phyloP scores from a whole-genome alignment of 2,329 filamentous ascomycete genomes.

The Phyllosticta citribraziliensis region DNA sequence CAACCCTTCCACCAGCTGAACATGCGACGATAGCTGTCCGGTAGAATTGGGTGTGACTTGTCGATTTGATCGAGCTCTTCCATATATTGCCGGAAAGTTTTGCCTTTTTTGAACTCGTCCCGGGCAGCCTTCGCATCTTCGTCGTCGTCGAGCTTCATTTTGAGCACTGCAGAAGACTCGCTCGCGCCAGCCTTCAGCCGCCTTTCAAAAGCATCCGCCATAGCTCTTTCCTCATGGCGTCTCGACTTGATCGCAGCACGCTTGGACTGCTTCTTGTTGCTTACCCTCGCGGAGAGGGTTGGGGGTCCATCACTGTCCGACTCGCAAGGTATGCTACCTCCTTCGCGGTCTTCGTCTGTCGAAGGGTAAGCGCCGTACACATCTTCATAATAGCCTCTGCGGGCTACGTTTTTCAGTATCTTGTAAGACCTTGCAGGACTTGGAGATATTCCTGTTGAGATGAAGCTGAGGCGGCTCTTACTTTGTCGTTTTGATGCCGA shows the following conservation, averaged over 20 bases:
- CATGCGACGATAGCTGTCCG: not conserved
- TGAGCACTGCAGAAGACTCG: not conserved
- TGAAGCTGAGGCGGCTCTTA: not conserved
- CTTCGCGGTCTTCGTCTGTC: not conserved
- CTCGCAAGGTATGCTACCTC: not conserved
- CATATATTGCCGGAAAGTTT: not conserved
- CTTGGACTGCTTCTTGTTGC: not conserved
- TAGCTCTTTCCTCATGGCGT: not conserved
- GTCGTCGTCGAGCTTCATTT: not conserved
- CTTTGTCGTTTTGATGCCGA: not conserved
- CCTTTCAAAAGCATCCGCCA: not conserved
- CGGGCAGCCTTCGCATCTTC: not conserved
- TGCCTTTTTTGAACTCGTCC: not conserved
- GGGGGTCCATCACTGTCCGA: not conserved
- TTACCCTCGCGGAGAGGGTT: not conserved
- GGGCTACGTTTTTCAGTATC: not conserved
- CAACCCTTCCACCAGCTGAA: not conserved
- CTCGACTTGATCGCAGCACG: not conserved
- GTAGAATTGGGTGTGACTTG: not conserved
- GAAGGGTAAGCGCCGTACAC: not conserved
- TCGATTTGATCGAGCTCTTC: not conserved
- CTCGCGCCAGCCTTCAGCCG: not conserved
- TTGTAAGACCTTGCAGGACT: not conserved
- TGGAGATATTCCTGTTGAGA: not conserved
- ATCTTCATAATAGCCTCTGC: not conserved